phyloP scores from a whole-genome alignment of 2,329 filamentous ascomycete species.

The Xylogone sp. region DNA sequence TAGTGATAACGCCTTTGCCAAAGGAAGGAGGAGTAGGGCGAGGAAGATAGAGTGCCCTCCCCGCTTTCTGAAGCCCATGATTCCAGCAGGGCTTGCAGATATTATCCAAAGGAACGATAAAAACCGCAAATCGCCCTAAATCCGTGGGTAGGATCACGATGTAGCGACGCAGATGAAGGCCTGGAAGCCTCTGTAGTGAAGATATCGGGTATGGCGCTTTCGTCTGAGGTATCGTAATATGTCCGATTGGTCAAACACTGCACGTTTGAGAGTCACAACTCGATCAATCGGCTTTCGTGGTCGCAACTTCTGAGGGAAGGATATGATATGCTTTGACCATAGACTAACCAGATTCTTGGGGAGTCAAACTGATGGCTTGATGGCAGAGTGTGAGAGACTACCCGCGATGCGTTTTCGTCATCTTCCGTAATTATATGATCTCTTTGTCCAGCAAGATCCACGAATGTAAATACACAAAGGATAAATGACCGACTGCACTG shows the following conservation, averaged over 20 bases:
- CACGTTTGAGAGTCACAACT: neutral
- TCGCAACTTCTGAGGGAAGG: neutral
- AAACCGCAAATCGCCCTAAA: neutral
- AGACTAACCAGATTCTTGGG: neutral
- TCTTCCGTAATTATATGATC: neutral
- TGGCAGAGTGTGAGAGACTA: neutral
- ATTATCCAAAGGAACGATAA: neutral
- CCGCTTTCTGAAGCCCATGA: constrained; percentile 13
- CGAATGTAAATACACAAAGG: neutral
- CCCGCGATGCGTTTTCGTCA: neutral
- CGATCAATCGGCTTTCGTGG: neutral
- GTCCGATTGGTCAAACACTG: neutral
- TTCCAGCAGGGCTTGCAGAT: neutral
- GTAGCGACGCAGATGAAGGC: neutral
- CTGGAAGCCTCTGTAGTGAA: neutral
- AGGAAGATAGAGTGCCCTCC: constrained; percentile 12
- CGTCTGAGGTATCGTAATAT: neutral
- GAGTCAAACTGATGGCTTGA: neutral
- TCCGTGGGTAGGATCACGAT: neutral
- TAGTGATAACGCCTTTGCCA: constrained; percentile 23
- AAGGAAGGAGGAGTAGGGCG: constrained; percentile 9
- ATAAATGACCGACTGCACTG: neutral
- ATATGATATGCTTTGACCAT: neutral
- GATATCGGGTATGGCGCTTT: neutral
- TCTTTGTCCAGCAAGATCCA: neutral